Base-by-base conservation (phyloP, 495 filamentous ascomycete species). In the Penicillium ucsense region DNA sequence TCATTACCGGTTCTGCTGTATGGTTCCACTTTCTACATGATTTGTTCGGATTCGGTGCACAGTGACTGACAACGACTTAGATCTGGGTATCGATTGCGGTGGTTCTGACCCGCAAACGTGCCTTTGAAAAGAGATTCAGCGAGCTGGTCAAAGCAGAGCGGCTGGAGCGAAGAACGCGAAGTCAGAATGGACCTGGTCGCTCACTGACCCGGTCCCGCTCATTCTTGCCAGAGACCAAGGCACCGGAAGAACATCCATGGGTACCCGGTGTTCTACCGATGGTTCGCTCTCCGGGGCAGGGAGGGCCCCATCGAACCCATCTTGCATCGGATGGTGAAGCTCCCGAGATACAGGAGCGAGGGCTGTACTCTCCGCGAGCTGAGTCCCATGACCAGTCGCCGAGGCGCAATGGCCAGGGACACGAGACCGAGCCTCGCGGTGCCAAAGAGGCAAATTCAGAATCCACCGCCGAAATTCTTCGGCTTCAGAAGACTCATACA, bases 1-100 rank as follows among this genome's bases (percentile, higher is more conserved):
- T 46, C 3, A 38, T 46, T 27, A 29, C 35, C 31, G 43, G 43
- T 12, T 46, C 43, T 31, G 36, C 43, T 34, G 43, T 46, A 38
- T 31, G 35, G 20, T 4, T n/a, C 5, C 28, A 8, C 30, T 5
- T n/a, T 6, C 20, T 28, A 20, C 38, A 27, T n/a, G 30, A 31
- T n/a, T 7, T 41, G 28, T 41, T 4, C 30, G 3, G 11, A 29
- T 28, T 35, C 3, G 11, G 8, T 10, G 30, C 20, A 4, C 5
- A 6, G 4, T 37, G 4, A 28, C 43, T 46, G 8, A 46, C 38
- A 20, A 12, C 20, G 5, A 31, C 30, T 8, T 30, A 45, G 43
- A 46, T 46, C 7, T 46, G 43, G 43, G 43, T 46, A n/a, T 46
- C 43, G 8, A 46, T 46, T 8, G 43, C 34, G 6, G 9, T 46